These are phyloP conservation scores for Haplosporangium gracile DNA, from an alignment of 192 early-diverging fungal genomes.

Conservation along the genomic window DNA sequence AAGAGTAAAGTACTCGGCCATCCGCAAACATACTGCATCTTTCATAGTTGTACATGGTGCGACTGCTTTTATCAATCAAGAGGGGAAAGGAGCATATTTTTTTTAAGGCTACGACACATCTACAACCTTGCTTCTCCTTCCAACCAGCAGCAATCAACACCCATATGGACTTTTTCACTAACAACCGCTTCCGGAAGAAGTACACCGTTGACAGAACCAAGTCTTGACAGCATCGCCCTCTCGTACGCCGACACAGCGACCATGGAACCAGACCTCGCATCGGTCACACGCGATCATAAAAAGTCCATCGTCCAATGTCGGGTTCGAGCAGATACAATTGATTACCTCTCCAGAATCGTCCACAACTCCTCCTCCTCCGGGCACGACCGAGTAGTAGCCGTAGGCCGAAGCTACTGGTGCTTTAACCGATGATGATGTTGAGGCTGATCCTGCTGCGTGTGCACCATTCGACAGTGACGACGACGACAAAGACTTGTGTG, in stretches of 20 bases:
- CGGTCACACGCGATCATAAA: conserved; percentile 77
- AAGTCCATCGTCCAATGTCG: conserved; percentile 68
- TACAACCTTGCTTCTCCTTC: neutral
- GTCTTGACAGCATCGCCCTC: conserved; percentile 57
- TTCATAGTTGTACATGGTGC: neutral
- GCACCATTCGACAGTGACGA: conserved; percentile 8
- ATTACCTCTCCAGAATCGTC: conserved; percentile 57
- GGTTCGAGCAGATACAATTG: conserved; percentile 69
- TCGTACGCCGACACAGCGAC: conserved; percentile 64
- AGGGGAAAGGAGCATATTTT: neutral
- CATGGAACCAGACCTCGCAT: conserved; percentile 76
- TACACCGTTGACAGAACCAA: conserved; percentile 68
- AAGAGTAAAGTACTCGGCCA: neutral
- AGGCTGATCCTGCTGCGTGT: neutral
- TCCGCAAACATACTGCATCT: neutral
- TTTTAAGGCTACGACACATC: neutral
- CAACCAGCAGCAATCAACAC: neutral
- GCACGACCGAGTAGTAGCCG: conserved; percentile 7
- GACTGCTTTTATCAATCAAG: neutral
- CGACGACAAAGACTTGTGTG: conserved; percentile 18
- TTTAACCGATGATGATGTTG: neutral
- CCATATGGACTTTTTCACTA: neutral
- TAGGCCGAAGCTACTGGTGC: conserved; percentile 10
- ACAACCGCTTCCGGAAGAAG: neutral
- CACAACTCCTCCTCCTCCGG: neutral